A percentile compares a stretch with the other conserved stretches of the same genome.
These are phyloP conservation scores for Centaurea solstitialis DNA, from an alignment of 129 eudicot species.

Conservation along the genomic window DNA sequence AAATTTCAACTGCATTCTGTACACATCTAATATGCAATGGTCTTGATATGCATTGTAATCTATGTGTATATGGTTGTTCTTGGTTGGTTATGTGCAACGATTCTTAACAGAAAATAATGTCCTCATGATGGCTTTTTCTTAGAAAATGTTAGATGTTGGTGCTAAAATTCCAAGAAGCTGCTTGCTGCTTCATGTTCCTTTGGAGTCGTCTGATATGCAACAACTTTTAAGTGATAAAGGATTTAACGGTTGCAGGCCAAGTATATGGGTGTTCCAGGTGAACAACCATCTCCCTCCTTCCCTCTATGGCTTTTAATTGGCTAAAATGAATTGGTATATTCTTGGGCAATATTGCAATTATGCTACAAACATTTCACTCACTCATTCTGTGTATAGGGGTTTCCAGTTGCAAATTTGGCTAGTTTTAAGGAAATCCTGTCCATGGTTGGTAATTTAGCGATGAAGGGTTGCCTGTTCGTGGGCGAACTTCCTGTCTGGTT, in stretches of 20 bases:
- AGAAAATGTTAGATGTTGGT: slow-evolving; percentile 64
- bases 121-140: slow-evolving; percentile 42
- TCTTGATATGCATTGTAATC: not conserved
- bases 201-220: slow-evolving; percentile 68
- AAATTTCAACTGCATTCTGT: not conserved
- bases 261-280: slow-evolving; percentile 89
- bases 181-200: slow-evolving; percentile 68
- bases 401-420: slow-evolving; percentile 64
- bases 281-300: slow-evolving; percentile 7
- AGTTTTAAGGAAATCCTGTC: slow-evolving; percentile 55
- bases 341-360: not conserved
- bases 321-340: not conserved
- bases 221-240: slow-evolving; percentile 63
- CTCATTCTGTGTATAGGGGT: slow-evolving; percentile 49
- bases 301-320: not conserved
- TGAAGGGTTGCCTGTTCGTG: slow-evolving; percentile 72
- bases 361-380: not conserved
- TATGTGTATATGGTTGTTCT: not conserved
- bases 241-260: slow-evolving; percentile 73
- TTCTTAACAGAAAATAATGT: slow-evolving; percentile 18
- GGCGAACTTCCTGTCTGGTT: slow-evolving; percentile 86
- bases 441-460: slow-evolving; percentile 59
- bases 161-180: slow-evolving; percentile 82
- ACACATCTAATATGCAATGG: not conserved
- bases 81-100: not conserved